These are phyloP conservation scores for Colletotrichum lini DNA, from an alignment of 2,329 filamentous ascomycete genomes.

Conservation along the genomic window DNA sequence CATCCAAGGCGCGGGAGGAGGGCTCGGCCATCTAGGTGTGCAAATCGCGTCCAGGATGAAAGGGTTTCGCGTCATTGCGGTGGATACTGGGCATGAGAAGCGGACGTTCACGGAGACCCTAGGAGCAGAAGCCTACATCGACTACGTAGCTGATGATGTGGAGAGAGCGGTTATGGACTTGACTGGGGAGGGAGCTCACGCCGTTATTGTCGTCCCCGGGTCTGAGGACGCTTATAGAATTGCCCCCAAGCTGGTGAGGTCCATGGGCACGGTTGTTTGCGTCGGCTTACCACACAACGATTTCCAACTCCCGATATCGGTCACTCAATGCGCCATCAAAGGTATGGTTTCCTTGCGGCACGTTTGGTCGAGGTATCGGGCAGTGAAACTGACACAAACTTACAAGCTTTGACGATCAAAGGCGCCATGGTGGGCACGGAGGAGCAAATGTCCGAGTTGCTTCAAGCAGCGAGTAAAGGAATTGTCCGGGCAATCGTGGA, in stretches of 20 bases:
- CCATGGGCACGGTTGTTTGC: conserved; percentile 46
- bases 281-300: conserved; percentile 49
- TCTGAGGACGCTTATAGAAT: conserved; percentile 46
- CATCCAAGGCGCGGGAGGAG: conserved; percentile 50
- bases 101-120: conserved; percentile 44
- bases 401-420: conserved; percentile 33
- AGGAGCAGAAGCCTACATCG: conserved; percentile 49
- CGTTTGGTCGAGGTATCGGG: fast-evolving
- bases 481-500: not conserved
- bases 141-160: conserved; percentile 46
- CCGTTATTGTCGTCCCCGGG: conserved; percentile 47
- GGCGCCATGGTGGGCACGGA: conserved; percentile 28
- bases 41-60: conserved; percentile 48
- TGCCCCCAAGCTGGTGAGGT: conserved; percentile 46
- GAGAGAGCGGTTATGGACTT: conserved; percentile 45
- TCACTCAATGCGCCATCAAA: conserved; percentile 20
- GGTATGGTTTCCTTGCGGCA: not conserved
- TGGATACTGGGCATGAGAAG: conserved; percentile 48
- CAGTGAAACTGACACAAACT: not conserved
- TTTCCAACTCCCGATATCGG: conserved; percentile 47
- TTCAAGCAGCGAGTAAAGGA: conserved; percentile 1
- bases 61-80: conserved; percentile 46
- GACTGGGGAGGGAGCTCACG: conserved; percentile 48
- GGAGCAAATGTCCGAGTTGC: conserved; percentile 8
- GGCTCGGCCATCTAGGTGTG: conserved; percentile 52